A percentile compares a stretch with the other conserved stretches of the same genome.
phyloP scores from a whole-genome alignment of 1,284 basidiomycete species.

The Cystobasidium slooffiae region DNA sequence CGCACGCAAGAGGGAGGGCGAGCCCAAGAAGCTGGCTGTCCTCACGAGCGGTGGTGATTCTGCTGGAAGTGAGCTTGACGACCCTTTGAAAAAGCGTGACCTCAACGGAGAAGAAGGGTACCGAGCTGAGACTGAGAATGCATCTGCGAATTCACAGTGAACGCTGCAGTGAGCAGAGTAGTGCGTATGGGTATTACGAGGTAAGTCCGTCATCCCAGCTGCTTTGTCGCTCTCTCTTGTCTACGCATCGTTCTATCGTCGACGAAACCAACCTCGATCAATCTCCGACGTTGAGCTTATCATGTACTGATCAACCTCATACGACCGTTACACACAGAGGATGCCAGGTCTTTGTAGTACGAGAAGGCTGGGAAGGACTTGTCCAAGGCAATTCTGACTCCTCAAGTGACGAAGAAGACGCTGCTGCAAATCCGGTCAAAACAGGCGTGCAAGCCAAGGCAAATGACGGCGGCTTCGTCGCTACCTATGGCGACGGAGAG shows the following conservation, averaged over 20 bases:
- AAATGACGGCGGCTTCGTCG: slow-evolving; percentile 48
- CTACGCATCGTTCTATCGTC: background rate
- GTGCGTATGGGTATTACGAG: slow-evolving; percentile 87
- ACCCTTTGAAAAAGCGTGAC: slow-evolving; percentile 7
- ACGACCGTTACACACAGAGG: slow-evolving; percentile 64
- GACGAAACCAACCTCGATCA: background rate
- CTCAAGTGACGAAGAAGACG: slow-evolving; percentile 14
- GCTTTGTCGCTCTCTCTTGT: background rate
- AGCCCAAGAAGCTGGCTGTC: slow-evolving; percentile 80
- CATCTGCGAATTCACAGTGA: slow-evolving; percentile 66
- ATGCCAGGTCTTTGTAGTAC: slow-evolving; percentile 88
- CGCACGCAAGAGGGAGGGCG: background rate
- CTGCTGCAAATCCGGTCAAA: slow-evolving; percentile 1
- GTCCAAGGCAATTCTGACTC: slow-evolving; percentile 62
- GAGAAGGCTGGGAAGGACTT: slow-evolving; percentile 97
- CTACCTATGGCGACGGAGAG: slow-evolving; percentile 86
- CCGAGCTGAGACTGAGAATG: slow-evolving; percentile 1
- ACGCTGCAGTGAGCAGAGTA: slow-evolving; percentile 87
- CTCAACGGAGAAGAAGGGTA: background rate
- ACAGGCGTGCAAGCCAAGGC: slow-evolving; percentile 23
- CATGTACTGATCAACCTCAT: background rate
- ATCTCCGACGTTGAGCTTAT: slow-evolving; percentile 20
- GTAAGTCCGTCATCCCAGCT: slow-evolving; percentile 60
- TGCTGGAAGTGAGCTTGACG: slow-evolving; percentile 64
- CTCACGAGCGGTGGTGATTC: slow-evolving; percentile 96